Evolutionary conservation across 2,329 filamentous ascomycete genomes (phyloP).

Genomic region (Myriosclerotinia curreyana): DNA sequence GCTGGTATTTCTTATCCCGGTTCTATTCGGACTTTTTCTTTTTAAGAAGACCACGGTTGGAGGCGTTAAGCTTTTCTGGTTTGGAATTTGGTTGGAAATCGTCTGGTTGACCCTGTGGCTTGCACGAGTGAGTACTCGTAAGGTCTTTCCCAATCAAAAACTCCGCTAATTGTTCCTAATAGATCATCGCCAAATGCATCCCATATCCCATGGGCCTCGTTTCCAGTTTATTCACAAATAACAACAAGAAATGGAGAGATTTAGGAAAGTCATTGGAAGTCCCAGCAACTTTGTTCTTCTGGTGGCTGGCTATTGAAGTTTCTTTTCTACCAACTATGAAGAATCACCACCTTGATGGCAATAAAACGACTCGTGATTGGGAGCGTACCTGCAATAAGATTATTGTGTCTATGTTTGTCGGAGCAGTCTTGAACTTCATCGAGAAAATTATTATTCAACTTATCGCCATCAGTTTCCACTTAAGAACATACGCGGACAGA

Average conservation of each 20-base stretch:
- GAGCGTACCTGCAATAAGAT: constrained; percentile 79
- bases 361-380: constrained; percentile 59
- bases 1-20: constrained; percentile 62
- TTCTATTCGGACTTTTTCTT: constrained; percentile 61
- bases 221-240: constrained; percentile 75
- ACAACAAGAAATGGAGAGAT: constrained; percentile 89
- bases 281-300: constrained; percentile 82
- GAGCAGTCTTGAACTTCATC: constrained; percentile 73
- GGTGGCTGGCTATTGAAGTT: constrained; percentile 82
- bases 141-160: neutral
- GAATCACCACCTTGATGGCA: constrained; percentile 51
- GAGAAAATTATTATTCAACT: constrained; percentile 95
- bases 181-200: constrained; percentile 62
- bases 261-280: constrained; percentile 83
- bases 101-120: constrained; percentile 91
- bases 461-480: constrained; percentile 90
- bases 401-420: constrained; percentile 79
- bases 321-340: constrained; percentile 83
- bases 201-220: constrained; percentile 60
- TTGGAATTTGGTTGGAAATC: constrained; percentile 91
- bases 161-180: constrained; percentile 20
- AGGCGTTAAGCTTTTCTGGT: constrained; percentile 80
- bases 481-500: constrained; percentile 82
- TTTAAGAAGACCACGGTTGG: constrained; percentile 63
- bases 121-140: constrained; percentile 49